Conservation (phyloP, 164 flowering plant genomes). For the Piper longum region DNA sequence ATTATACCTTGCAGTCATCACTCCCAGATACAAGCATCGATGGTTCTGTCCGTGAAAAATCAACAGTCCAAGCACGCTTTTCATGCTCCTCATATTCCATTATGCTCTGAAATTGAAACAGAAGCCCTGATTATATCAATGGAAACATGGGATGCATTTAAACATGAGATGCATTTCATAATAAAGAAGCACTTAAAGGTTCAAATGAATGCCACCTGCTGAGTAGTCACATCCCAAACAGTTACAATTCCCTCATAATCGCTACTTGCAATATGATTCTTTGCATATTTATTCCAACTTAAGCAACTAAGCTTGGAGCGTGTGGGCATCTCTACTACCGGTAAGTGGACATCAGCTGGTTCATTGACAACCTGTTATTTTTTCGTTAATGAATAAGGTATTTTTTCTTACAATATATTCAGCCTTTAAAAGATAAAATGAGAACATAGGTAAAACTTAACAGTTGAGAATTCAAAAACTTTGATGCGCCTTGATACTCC, state of each 20-base stretch:
- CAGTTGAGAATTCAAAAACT: constrained; percentile 85
- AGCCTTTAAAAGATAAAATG: background rate
- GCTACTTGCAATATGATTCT: constrained; percentile 81
- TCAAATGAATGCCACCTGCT: constrained; percentile 40
- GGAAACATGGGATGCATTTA: too few species aligned
- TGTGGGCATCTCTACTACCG: constrained; percentile 87
- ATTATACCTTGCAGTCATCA: constrained; percentile 87
- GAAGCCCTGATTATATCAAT: background rate
- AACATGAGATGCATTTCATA: background rate
- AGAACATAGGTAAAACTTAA: constrained; percentile 16
- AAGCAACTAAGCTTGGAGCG: constrained; percentile 92
- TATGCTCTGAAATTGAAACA: constrained; percentile 43
- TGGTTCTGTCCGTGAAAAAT: constrained; percentile 87
- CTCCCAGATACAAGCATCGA: constrained; percentile 94
- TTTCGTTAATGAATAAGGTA: background rate
- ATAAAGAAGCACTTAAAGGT: background rate
- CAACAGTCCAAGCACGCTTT: constrained; percentile 99
- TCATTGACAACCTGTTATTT: constrained; percentile 76
- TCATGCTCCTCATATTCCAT: constrained; percentile 99
- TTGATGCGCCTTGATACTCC: constrained; percentile 94
- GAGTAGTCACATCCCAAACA: constrained; percentile 91
- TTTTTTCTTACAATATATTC: background rate
- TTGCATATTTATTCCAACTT: constrained; percentile 86
- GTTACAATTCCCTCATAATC: constrained; percentile 97
- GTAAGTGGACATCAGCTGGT: constrained; percentile 69